phyloP scores from a whole-genome alignment of 202 grass and related monocot genomes.

The Schoenoplectus tabernaemontani region DNA sequence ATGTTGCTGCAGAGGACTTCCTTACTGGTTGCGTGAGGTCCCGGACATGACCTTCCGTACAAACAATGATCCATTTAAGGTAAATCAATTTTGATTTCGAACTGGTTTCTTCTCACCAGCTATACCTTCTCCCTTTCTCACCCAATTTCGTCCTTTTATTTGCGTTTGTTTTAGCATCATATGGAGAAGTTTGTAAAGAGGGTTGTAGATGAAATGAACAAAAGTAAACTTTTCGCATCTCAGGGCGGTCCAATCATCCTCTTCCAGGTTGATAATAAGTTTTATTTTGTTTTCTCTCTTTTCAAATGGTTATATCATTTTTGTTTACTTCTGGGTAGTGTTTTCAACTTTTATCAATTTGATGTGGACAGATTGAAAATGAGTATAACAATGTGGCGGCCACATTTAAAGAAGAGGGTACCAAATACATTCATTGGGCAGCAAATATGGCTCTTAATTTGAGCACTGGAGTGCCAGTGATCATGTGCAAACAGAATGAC shows the following conservation, averaged over 20 bases:
- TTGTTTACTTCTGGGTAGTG: background rate
- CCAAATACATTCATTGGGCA: constrained; percentile 75
- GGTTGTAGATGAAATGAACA: constrained; percentile 58
- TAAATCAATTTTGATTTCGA: constrained; percentile 21
- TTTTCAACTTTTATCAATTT: background rate
- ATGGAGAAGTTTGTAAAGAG: constrained; percentile 67
- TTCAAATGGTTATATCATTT: constrained; percentile 7
- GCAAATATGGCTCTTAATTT: constrained; percentile 44
- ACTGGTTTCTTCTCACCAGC: background rate
- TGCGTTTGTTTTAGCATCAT: constrained; percentile 31
- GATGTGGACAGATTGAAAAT: constrained; percentile 65
- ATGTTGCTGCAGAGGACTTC: constrained; percentile 47
- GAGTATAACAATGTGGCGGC: constrained; percentile 69
- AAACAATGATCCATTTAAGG: constrained; percentile 77
- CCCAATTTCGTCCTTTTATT: background rate
- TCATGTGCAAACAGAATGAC: constrained; percentile 94
- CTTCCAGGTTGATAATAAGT: constrained; percentile 39
- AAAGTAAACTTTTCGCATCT: constrained; percentile 57
- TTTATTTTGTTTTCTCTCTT: background rate
- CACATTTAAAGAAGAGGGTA: constrained; percentile 46
- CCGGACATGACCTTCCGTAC: constrained; percentile 56
- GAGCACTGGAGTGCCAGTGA: constrained; percentile 60
- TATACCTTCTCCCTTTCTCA: background rate
- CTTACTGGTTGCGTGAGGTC: constrained; percentile 72
- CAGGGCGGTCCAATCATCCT: constrained; percentile 94